Conservation (phyloP, 805 yeast species). For the Saccharomycopsis sp. region DNA sequence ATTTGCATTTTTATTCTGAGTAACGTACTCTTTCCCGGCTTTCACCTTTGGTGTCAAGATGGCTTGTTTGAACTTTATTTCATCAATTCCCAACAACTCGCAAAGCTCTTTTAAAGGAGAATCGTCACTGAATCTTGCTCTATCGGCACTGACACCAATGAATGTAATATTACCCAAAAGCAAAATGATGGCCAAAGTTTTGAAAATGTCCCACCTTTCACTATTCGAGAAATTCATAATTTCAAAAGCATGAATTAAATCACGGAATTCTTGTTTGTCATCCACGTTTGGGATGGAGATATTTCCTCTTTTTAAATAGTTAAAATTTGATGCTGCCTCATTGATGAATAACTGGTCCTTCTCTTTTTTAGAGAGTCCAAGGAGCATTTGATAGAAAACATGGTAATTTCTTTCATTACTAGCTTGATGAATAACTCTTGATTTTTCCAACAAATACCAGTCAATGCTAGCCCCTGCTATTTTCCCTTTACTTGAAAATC, state of each 20-base stretch:
- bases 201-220: conserved; percentile 52
- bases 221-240: conserved; percentile 57
- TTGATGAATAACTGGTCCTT: conserved; percentile 41
- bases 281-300: conserved; percentile 61
- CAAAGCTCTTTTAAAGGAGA: conserved; percentile 45
- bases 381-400: conserved; percentile 77
- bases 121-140: conserved; percentile 55
- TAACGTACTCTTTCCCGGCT: conserved; percentile 83
- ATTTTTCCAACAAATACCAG: conserved; percentile 89
- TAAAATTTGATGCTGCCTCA: conserved; percentile 32
- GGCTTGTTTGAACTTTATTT: conserved; percentile 44
- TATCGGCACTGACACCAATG: conserved; percentile 57
- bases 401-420: conserved; percentile 83
- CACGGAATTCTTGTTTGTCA: conserved; percentile 59
- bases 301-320: conserved; percentile 50
- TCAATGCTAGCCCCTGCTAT: conserved; percentile 88
- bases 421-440: conserved; percentile 78
- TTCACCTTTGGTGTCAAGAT: conserved; percentile 74
- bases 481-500: conserved; percentile 51
- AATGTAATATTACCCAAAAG: conserved; percentile 83
- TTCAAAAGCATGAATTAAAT: conserved; percentile 56
- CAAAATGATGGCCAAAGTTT: conserved; percentile 63
- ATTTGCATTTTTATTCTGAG: conserved; percentile 64
- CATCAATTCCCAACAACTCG: conserved; percentile 54
- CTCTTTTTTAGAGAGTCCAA: conserved; percentile 49